Percentiles rank a stretch among this genome's conserved stretches.
These are phyloP conservation scores for Cocos nucifera DNA, from an alignment of 176 grass and related monocot genomes.

Conservation along the genomic window DNA sequence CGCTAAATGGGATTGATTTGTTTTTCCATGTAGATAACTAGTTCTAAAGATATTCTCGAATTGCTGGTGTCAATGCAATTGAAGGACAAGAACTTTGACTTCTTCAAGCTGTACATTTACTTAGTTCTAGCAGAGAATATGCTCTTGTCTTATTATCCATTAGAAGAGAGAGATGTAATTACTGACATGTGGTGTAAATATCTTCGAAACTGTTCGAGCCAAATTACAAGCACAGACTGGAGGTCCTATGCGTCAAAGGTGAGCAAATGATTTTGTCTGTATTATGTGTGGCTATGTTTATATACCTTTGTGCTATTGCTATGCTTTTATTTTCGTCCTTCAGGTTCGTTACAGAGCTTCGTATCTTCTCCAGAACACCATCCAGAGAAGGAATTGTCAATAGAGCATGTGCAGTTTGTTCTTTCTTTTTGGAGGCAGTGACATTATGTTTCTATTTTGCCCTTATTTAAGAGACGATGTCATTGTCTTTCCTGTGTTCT, in stretches of 20 bases:
- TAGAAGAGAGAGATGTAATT: slow-evolving; percentile 32
- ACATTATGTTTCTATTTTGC: no score
- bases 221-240: slow-evolving; percentile 71
- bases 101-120: slow-evolving; percentile 52
- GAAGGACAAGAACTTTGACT: slow-evolving; percentile 61
- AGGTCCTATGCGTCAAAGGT: slow-evolving; percentile 82
- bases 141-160: slow-evolving; percentile 43
- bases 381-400: slow-evolving; percentile 24
- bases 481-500: no score
- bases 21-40: slow-evolving; percentile 33
- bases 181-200: slow-evolving; percentile 50
- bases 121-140: slow-evolving; percentile 67
- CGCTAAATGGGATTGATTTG: no score
- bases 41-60: slow-evolving; percentile 48
- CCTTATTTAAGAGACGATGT: no score
- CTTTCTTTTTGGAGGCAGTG: no score
- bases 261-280: not conserved
- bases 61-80: slow-evolving; percentile 46
- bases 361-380: slow-evolving; percentile 61
- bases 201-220: slow-evolving; percentile 63
- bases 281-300: not conserved
- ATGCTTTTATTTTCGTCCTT: not conserved
- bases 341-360: slow-evolving; percentile 86
- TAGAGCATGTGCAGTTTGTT: no score
- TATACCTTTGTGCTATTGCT: slow-evolving; percentile 1